phyloP scores from a whole-genome alignment of 208 protist genomes.

The Trypanosoma avium region DNA sequence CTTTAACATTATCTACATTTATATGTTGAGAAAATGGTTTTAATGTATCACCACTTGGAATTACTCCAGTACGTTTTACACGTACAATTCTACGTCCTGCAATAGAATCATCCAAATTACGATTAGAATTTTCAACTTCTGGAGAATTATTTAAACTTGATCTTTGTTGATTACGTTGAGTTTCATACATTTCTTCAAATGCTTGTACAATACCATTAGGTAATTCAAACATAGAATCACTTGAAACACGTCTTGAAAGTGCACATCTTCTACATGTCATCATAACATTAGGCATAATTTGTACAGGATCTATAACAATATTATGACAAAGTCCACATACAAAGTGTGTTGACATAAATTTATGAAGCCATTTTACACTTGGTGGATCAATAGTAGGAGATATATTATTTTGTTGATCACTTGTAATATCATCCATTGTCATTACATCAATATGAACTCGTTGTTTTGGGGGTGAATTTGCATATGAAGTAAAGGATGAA shows the following conservation, averaged over 20 bases:
- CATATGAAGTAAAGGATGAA: slow-evolving; percentile 19
- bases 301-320: slow-evolving; percentile 48
- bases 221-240: slow-evolving; percentile 31
- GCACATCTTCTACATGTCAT: slow-evolving; percentile 59
- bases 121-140: background rate
- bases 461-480: slow-evolving; percentile 4
- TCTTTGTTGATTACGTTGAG: background rate
- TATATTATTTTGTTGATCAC: background rate
- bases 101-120: slow-evolving; percentile 24
- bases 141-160: background rate
- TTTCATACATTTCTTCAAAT: slow-evolving; percentile 30
- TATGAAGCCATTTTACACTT: slow-evolving; percentile 20
- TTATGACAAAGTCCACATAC: slow-evolving; percentile 50
- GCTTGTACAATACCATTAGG: slow-evolving; percentile 30
- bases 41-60: background rate
- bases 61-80: slow-evolving; percentile 24
- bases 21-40: background rate
- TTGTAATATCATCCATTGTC: background rate
- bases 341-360: slow-evolving; percentile 45
- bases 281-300: slow-evolving; percentile 35
- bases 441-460: background rate
- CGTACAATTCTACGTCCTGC: slow-evolving; percentile 26
- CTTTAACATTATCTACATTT: background rate
- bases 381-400: background rate
- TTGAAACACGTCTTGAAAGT: slow-evolving; percentile 13